Percentiles rank a stretch among this genome's conserved stretches.
phyloP scores from a whole-genome alignment of 1,284 basidiomycete species.

The Cryptococcus maquisensis region DNA sequence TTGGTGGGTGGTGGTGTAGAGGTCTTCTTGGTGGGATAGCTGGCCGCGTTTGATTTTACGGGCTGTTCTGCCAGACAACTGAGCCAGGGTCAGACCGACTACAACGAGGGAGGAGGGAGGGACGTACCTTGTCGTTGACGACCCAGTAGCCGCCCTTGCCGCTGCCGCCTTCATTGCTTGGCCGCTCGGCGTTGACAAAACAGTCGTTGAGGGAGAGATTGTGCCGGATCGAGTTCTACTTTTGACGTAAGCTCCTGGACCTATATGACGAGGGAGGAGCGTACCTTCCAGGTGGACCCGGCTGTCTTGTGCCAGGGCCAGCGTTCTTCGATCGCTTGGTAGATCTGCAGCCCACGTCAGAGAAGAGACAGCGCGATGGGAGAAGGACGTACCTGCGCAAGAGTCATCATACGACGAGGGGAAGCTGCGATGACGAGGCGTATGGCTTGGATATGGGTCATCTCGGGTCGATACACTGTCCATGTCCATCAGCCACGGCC shows the following conservation, averaged over 20 bases:
- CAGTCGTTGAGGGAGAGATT: slow-evolving; percentile 74
- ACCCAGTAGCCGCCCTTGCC: slow-evolving; percentile 41
- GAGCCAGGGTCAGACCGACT: too few species aligned
- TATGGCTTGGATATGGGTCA: slow-evolving; percentile 26
- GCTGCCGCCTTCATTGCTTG: slow-evolving; percentile 16
- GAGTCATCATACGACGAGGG: slow-evolving; percentile 27
- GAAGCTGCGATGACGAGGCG: slow-evolving; percentile 31
- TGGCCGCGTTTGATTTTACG: slow-evolving; percentile 1
- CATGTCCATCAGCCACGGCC: neutral
- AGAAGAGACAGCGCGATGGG: neutral
- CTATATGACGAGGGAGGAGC: neutral
- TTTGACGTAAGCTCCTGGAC: neutral
- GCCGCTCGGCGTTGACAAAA: slow-evolving; percentile 57
- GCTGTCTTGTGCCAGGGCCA: slow-evolving; percentile 27
- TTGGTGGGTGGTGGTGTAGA: neutral
- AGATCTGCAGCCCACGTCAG: slow-evolving; percentile 18
- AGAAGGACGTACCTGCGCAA: slow-evolving; percentile 21
- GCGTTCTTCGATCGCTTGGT: slow-evolving; percentile 31
- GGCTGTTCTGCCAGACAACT: slow-evolving; percentile 4
- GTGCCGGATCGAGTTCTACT: slow-evolving; percentile 73
- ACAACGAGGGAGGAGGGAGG: neutral
- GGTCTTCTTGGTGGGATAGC: neutral
- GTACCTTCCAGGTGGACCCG: slow-evolving; percentile 25
- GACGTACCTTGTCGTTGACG: slow-evolving; percentile 25
- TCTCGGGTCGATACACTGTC: slow-evolving; percentile 26